phyloP scores from a whole-genome alignment of 208 protist species.

The Leishmania martiniquensis region DNA sequence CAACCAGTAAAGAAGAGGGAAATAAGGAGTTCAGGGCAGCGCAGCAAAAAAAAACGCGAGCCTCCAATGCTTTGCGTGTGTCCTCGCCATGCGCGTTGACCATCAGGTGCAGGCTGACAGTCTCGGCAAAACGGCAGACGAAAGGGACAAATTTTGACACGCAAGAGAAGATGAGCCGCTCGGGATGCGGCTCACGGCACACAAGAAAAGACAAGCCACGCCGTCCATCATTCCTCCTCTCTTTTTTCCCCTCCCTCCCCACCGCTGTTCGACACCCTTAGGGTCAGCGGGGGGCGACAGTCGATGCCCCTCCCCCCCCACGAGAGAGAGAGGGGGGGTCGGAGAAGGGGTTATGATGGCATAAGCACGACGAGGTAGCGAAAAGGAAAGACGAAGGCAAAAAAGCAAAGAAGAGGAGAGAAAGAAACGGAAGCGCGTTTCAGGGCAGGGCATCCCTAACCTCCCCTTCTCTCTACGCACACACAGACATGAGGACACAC shows the following conservation, averaged over 20 bases:
- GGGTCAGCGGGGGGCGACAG: not conserved
- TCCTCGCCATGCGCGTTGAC: not conserved
- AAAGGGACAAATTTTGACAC: not conserved
- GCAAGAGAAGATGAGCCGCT: not conserved
- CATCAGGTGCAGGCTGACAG: not conserved
- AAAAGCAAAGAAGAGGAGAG: not conserved
- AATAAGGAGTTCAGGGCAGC: not conserved
- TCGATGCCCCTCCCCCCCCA: not conserved
- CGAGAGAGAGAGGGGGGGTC: not conserved
- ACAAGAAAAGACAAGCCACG: not conserved
- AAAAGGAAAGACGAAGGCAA: not conserved
- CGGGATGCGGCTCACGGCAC: not conserved
- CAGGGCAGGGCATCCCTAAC: too few species aligned
- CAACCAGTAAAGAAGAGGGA: not conserved
- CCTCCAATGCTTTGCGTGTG: not conserved
- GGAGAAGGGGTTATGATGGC: not conserved
- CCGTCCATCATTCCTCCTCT: not conserved
- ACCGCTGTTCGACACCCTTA: not conserved
- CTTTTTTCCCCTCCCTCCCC: not conserved
- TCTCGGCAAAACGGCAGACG: not conserved
- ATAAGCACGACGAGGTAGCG: not conserved
- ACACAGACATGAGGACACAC: not conserved
- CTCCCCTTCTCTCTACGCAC: not conserved
- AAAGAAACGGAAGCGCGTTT: not conserved
- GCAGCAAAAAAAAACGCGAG: not conserved